Evolutionary conservation across 768 basidiomycete genomes (phyloP).

Genomic region (Serendipita sp.): DNA sequence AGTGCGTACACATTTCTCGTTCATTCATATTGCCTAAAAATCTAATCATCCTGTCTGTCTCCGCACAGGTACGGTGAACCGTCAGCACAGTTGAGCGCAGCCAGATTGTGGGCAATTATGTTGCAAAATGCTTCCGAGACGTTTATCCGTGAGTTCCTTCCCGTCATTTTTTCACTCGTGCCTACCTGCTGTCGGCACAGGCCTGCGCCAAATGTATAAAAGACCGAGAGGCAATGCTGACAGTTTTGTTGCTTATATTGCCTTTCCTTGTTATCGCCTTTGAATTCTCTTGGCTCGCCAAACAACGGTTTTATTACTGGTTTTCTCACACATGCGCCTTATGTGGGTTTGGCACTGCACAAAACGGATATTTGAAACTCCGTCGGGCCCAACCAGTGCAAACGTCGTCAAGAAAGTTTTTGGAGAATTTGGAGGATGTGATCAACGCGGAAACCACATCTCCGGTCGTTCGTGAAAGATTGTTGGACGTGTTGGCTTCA

Average conservation of each 20-base stretch:
- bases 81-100: constrained; percentile 56
- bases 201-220: neutral
- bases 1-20: constrained; percentile 29
- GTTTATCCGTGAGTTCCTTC: constrained; percentile 33
- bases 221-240: neutral
- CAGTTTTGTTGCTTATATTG: neutral
- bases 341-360: too few relatives aligned
- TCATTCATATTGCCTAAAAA: neutral
- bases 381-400: constrained; percentile 21
- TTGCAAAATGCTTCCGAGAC: constrained; percentile 59
- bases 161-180: constrained; percentile 11
- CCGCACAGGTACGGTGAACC: constrained; percentile 51
- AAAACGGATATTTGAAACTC: too few relatives aligned
- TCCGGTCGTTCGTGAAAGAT: constrained; percentile 64
- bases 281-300: neutral
- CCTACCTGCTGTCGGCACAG: constrained; percentile 10
- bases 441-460: constrained; percentile 43
- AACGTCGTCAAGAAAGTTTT: constrained; percentile 57
- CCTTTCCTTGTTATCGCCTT: constrained; percentile 8
- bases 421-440: constrained; percentile 63
- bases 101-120: constrained; percentile 80
- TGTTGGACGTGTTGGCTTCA: constrained; percentile 68
- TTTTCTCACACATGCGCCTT: too few relatives aligned
- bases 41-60: constrained; percentile 8
- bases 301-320: too few relatives aligned